These are phyloP conservation scores for Flaveria brownii DNA, from an alignment of 129 eudicot species.

Conservation along the genomic window DNA sequence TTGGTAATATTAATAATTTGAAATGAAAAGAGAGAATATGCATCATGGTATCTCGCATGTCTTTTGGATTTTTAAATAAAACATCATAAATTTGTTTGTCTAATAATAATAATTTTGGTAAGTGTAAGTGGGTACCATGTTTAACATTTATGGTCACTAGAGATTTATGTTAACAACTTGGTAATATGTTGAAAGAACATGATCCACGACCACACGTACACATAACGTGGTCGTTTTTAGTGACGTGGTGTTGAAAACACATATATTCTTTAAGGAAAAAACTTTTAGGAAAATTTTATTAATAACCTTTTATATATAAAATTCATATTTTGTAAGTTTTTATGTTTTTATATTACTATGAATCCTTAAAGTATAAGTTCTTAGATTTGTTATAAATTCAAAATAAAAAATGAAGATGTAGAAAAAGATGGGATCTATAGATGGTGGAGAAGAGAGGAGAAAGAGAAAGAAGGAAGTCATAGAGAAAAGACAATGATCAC, in stretches of 20 bases:
- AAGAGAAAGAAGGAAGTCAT: too few relatives aligned
- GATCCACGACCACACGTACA: background rate
- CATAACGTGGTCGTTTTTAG: background rate
- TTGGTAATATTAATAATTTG: background rate
- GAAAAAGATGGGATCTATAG: too few relatives aligned
- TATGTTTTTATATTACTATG: background rate
- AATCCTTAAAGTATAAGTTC: background rate
- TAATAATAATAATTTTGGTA: background rate
- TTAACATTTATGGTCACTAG: background rate
- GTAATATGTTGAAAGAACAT: background rate
- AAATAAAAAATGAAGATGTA: too few relatives aligned
- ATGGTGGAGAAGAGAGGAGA: too few relatives aligned
- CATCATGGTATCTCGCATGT: background rate
- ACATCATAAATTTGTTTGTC: background rate
- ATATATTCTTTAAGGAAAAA: background rate
- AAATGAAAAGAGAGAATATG: background rate
- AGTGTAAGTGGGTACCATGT: too few relatives aligned
- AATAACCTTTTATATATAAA: background rate
- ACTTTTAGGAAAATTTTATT: background rate
- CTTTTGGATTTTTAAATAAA: background rate
- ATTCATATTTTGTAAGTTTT: background rate
- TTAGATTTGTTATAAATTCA: too few relatives aligned
- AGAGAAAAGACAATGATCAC: too few relatives aligned
- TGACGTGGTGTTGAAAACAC: background rate
- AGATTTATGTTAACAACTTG: background rate